These are phyloP conservation scores for Parathielavia hyrcaniae DNA, from an alignment of 495 filamentous ascomycete genomes.

Conservation along the genomic window DNA sequence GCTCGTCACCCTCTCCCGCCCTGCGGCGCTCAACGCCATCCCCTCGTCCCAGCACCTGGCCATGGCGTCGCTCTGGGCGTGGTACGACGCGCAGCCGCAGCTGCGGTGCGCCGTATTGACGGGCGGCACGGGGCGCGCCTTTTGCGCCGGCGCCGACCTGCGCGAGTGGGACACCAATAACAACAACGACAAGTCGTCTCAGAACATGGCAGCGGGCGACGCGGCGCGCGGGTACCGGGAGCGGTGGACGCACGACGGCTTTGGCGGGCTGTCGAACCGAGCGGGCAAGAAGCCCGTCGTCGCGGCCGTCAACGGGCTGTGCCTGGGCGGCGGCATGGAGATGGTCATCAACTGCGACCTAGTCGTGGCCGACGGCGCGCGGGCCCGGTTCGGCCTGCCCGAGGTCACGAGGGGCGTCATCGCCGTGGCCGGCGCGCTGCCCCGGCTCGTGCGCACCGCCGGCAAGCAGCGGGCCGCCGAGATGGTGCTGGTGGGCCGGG, in stretches of 20 bases:
- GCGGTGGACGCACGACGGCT: conserved; percentile 32
- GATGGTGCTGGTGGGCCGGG: conserved; percentile 64
- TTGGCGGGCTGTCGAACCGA: conserved; percentile 46
- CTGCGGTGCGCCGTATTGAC: conserved; percentile 54
- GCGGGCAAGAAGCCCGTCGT: conserved; percentile 64
- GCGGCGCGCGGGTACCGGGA: neutral
- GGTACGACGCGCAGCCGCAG: conserved; percentile 53
- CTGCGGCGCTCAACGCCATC: conserved; percentile 54
- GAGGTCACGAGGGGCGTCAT: conserved; percentile 68
- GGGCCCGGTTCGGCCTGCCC: conserved; percentile 60
- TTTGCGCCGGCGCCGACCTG: conserved; percentile 55
- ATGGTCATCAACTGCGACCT: conserved; percentile 69
- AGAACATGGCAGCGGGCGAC: conserved; percentile 8
- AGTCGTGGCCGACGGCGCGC: conserved; percentile 52
- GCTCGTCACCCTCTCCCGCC: conserved; percentile 57
- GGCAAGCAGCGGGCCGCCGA: conserved; percentile 67
- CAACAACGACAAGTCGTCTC: conserved; percentile 41
- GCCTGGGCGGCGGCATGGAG: conserved; percentile 71
- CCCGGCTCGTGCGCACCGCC: conserved; percentile 61
- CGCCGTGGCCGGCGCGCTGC: conserved; percentile 66
- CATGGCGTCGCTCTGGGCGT: conserved; percentile 48
- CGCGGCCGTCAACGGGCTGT: conserved; percentile 71
- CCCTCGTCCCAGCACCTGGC: conserved; percentile 44
- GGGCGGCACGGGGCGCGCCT: conserved; percentile 44
- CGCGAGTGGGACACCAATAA: conserved; percentile 41